Percentiles rank a stretch among this genome's conserved stretches.
Conservation (phyloP, 1,284 basidiomycete genomes). For the Trametes pubescens region DNA sequence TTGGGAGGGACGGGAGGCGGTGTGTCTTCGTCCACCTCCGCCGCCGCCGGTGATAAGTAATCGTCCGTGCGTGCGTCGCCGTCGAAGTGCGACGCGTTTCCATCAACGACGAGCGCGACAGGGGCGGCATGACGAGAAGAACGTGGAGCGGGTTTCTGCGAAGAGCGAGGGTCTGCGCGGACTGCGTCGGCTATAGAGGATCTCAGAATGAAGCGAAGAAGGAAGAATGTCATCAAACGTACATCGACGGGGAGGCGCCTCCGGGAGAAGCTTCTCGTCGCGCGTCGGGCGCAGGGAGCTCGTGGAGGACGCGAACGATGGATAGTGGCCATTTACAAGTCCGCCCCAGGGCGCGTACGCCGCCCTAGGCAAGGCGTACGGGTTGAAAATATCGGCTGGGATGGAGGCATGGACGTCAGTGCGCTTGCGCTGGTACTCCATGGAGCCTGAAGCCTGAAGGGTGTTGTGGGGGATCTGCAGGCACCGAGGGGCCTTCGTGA, state of each 20-base stretch:
- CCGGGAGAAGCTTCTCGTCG: constrained; percentile 9
- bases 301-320: neutral
- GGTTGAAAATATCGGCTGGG: constrained; percentile 10
- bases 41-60: constrained; percentile 6
- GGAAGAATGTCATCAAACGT: constrained; percentile 13
- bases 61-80: constrained; percentile 10
- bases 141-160: constrained; percentile 5
- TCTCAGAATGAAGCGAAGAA: constrained; percentile 12
- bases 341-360: constrained; percentile 4
- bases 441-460: constrained; percentile 9
- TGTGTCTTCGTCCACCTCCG: neutral
- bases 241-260: constrained; percentile 11
- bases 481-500: constrained; percentile 21
- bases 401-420: constrained; percentile 5
- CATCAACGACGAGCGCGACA: constrained; percentile 8
- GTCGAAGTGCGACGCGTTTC: constrained; percentile 10
- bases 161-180: constrained; percentile 4
- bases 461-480: constrained; percentile 28
- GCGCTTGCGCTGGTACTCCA: constrained; percentile 15
- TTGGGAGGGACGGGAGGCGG: constrained; percentile 34
- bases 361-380: constrained; percentile 10
- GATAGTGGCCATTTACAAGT: constrained; percentile 1
- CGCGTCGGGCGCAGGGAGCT: constrained; percentile 10
- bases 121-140: constrained; percentile 19
- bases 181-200: constrained; percentile 10